Base-by-base conservation (phyloP, 2,329 filamentous ascomycete species). In the Pezicula radicicola region DNA sequence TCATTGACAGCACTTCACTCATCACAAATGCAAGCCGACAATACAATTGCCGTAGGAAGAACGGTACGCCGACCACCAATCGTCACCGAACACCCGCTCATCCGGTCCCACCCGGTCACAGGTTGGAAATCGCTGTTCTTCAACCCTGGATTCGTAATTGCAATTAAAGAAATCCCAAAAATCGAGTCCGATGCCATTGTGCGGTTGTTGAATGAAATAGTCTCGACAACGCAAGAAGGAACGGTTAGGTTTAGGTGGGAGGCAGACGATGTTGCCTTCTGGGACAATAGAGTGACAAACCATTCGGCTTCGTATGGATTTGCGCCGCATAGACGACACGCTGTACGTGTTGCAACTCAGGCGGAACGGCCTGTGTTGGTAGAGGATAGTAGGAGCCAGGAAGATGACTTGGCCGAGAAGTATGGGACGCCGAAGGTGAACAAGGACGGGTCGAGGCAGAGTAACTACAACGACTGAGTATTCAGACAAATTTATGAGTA, bases 171-270 rank as follows among this genome's bases (percentile, higher is more conserved):
- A 2, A 71, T 83, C 2, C 79, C 80, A 3, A 80, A 81, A 57
- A 74, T 72, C 0, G 80, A 82, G 65, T 75, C 71, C 33, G 76
- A 81, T 56, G 67, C 72, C 40, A 78, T 81, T 55, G 72, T 82
- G 54, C 61, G 65, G 3, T 73, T 76, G 44, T 69, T 84, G 33
- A 80, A 79, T 33, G 76, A 81, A 59, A 69, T 83, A 21, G 73
- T 83, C 6, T 68, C 75, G 3, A 79, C 78, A 2, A 81, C 75
- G 6, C 85, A 87, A 40, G 88, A 91, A 66, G 74, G 87, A 53
- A 86, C 90, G 60, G 85, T 81, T 6, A 77, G 87, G 16, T 83
- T 86, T 62, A 76, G 79, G 57, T 87, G 85, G 84, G 74, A 76
- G 41, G 77, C 81, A 55, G 77, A 80, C 40, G 85, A 87, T 52